Conservation (phyloP, 352 stramenopile genomes). For the Globisporangium rhizosaccharum region DNA sequence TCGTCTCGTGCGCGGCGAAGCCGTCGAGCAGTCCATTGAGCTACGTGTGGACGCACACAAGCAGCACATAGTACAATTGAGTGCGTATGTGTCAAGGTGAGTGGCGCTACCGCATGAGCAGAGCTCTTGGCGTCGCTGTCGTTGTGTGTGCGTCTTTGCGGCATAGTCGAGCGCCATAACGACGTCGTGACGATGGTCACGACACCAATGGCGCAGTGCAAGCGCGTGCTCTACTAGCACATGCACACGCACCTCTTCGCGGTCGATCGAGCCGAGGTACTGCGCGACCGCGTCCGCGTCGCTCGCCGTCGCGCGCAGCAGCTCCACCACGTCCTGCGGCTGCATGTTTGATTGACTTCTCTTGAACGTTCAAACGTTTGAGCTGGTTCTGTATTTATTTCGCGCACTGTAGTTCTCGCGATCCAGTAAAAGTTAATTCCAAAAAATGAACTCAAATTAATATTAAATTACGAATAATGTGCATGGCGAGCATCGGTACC, state of each 20-base stretch:
- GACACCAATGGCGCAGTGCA: too few species aligned
- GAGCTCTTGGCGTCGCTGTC: neutral
- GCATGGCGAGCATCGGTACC: too few species aligned
- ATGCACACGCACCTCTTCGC: conserved; percentile 36
- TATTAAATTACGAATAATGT: too few species aligned
- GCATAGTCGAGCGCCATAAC: conserved; percentile 13
- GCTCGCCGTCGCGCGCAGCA: conserved; percentile 55
- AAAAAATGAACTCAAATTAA: too few species aligned
- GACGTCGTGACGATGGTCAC: too few species aligned
- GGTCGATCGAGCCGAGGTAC: conserved; percentile 54
- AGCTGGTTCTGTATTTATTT: too few species aligned
- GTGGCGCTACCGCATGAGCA: neutral
- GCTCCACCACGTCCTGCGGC: conserved; percentile 35
- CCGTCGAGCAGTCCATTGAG: conserved; percentile 55
- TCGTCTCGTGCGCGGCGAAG: conserved; percentile 35
- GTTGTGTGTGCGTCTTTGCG: conserved; percentile 31
- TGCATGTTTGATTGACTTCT: neutral
- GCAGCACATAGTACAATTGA: neutral
- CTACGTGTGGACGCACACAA: conserved; percentile 16
- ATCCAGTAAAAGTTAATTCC: too few species aligned
- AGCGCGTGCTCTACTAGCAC: conserved; percentile 24
- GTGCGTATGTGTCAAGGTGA: neutral
- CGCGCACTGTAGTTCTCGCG: too few species aligned
- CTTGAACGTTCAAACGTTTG: too few species aligned
- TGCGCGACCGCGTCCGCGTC: conserved; percentile 57